Percentiles rank a stretch among this genome's conserved stretches.
Evolutionary conservation across 768 basidiomycete genomes (phyloP).

Genomic region (Baorangia bicolor): DNA sequence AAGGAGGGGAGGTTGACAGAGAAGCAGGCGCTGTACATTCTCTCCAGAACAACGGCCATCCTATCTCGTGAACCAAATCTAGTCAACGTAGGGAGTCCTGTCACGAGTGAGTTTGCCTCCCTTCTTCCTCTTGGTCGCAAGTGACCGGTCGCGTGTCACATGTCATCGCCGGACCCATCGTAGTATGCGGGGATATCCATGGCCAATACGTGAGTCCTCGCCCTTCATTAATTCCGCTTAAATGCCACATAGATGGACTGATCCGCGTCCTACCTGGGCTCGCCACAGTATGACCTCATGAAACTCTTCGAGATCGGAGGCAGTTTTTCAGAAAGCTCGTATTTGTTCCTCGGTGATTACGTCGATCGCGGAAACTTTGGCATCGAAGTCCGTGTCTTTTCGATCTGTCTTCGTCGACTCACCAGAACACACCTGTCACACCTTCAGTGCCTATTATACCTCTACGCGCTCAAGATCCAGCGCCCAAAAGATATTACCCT

Average conservation of each 20-base stretch:
- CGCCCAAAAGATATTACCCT: constrained; percentile 81
- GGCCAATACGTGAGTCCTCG: constrained; percentile 84
- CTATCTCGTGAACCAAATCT: constrained; percentile 80
- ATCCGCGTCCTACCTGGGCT: neutral
- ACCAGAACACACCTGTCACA: neutral
- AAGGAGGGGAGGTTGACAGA: constrained; percentile 82
- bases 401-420: neutral
- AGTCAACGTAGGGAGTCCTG: constrained; percentile 82
- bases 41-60: constrained; percentile 64
- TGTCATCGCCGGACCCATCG: constrained; percentile 3
- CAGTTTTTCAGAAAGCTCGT: constrained; percentile 75
- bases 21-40: constrained; percentile 80
- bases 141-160: constrained; percentile 8
- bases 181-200: constrained; percentile 96
- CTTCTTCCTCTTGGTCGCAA: neutral
- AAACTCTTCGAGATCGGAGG: constrained; percentile 97
- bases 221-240: constrained; percentile 89
- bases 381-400: constrained; percentile 52
- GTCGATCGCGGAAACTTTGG: constrained; percentile 95
- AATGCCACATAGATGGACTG: constrained; percentile 18
- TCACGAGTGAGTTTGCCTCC: constrained; percentile 66
- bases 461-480: constrained; percentile 91
- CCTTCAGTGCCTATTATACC: constrained; percentile 79
- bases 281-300: constrained; percentile 90
- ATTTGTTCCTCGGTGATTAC: constrained; percentile 95